Base-by-base conservation (phyloP, 176 grass and related monocot species). In the Carex parvula region DNA sequence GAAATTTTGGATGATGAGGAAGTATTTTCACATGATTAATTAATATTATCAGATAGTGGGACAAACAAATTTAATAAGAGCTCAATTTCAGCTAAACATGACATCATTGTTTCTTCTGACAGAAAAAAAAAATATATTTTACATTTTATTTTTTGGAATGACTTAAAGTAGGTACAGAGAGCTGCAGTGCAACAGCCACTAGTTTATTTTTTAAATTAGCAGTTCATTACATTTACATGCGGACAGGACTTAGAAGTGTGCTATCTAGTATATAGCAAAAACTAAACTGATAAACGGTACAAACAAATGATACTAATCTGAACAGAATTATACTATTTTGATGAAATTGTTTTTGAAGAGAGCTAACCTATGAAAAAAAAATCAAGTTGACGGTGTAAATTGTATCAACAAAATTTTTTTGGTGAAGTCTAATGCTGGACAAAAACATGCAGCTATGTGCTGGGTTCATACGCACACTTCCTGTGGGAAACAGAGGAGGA, bases 401-500 rank as follows among this genome's bases (percentile, higher is more conserved):
- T n/a, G 9, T 26, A 44, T 39, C 14, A 3, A 62, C 41, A 64
- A 42, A 81, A 41, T 24, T 1, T n/a, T n/a, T 81, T 14, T 42
- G 6, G 5, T 81, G 33, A 18, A 62, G 42, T 37, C 55, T 64
- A 84, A 60, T 16, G 64, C 35, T 56, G 26, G 24, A 32, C 6
- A 33, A 17, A 20, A 57, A 70, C 26, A 56, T 67, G 46, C 70
- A 88, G 86, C 71, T 88, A 79, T 76, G 81, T 88, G 20, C 57
- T 84, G 7, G 86, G 86, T 39, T 83, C 86, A 30, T 88, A 88
- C 15, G 86, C 86, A 0, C 81, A 84, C 13, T 88, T 88, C 15
- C 54, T 88, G 8, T 88, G 86, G 86, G 81, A 84, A 29, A 59
- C 81, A 63, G 86, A 84, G 8, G 86, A 87, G 8, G 86, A 84